Evolutionary conservation across 768 basidiomycete genomes (phyloP).

Genomic region (Cystobasidium ongulense): DNA sequence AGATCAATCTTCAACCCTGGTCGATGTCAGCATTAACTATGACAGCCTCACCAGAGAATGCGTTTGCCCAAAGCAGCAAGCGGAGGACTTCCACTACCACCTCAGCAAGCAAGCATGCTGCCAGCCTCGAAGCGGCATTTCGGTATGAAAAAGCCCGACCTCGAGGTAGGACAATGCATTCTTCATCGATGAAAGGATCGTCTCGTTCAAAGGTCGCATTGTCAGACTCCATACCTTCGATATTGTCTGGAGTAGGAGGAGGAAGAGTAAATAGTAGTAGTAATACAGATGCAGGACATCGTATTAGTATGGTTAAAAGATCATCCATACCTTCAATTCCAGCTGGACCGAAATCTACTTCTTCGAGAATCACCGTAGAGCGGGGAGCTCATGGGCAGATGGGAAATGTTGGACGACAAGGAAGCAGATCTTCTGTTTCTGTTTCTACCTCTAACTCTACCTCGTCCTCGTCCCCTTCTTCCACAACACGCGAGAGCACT

Average conservation of each 20-base stretch:
- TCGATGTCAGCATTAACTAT: background rate
- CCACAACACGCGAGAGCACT: no score
- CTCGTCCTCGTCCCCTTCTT: no score
- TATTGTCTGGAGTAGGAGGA: no score
- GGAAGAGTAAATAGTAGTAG: background rate
- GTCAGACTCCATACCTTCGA: background rate
- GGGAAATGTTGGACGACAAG: background rate
- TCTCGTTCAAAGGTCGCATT: background rate
- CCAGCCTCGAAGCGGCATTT: background rate
- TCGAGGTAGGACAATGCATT: background rate
- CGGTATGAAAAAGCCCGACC: background rate
- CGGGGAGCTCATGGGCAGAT: background rate
- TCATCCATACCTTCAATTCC: background rate
- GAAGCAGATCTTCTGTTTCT: background rate
- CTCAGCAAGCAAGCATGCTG: background rate
- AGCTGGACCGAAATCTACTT: background rate
- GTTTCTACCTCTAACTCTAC: background rate
- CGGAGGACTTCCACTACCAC: background rate
- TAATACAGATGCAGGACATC: background rate
- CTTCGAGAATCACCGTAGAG: background rate
- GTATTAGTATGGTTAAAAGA: background rate
- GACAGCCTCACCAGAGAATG: background rate
- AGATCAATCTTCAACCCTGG: no score
- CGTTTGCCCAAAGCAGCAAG: background rate
- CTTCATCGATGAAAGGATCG: background rate